A percentile compares a stretch with the other conserved stretches of the same genome.
These are phyloP conservation scores for Colletotrichum cereale DNA, from an alignment of 2,329 filamentous ascomycete species.

Conservation along the genomic window DNA sequence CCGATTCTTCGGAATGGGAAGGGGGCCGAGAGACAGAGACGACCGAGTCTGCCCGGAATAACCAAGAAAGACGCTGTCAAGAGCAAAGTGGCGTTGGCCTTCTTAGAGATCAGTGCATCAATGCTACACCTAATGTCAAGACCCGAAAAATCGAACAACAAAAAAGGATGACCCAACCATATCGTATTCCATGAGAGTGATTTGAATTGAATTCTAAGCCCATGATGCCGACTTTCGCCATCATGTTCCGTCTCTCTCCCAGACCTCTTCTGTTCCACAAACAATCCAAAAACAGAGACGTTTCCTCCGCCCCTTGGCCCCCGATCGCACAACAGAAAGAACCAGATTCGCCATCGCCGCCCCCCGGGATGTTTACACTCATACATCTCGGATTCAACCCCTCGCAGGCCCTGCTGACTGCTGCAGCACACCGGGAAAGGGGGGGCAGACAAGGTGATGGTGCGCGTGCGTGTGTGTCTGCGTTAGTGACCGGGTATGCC, in stretches of 20 bases:
- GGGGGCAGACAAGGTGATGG: not conserved
- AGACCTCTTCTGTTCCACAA: not conserved
- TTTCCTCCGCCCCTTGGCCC: too few relatives aligned
- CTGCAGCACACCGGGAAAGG: not conserved
- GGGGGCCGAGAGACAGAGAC: not conserved
- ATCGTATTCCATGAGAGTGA: not conserved
- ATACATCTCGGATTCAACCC: not conserved
- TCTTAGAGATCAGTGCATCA: constrained; percentile 18
- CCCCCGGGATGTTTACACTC: not conserved
- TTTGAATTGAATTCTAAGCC: not conserved
- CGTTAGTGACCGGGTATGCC: not conserved
- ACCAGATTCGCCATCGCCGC: not conserved
- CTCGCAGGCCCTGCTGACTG: not conserved
- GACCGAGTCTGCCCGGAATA: constrained; percentile 18
- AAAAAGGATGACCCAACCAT: not conserved
- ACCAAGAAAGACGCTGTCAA: constrained; percentile 22
- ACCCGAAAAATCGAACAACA: not conserved
- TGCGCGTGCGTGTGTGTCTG: not conserved
- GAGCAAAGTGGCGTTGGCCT: constrained; percentile 18
- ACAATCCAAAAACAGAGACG: not conserved
- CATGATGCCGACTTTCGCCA: not conserved
- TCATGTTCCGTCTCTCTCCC: not conserved
- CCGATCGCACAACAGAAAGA: not conserved
- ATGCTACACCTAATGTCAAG: constrained; percentile 39
- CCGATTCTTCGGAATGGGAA: constrained; percentile 1